phyloP scores from a whole-genome alignment of 306 rosid species.

The Lathyrus tuberosus region DNA sequence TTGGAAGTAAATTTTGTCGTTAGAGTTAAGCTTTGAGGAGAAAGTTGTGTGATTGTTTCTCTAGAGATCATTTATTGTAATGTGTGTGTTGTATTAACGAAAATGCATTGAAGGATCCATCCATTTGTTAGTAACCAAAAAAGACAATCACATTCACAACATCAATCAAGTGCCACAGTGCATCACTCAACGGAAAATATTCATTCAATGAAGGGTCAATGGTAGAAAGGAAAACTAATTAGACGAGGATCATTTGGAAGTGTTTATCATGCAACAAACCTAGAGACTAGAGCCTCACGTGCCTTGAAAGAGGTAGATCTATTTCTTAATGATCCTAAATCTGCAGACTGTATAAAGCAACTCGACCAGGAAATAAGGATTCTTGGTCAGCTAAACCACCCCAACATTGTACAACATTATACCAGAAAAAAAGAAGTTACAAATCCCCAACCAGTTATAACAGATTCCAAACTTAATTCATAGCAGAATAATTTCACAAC shows the following conservation, averaged over 20 bases:
- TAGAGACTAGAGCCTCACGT: conserved; percentile 88
- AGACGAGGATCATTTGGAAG: conserved; percentile 95
- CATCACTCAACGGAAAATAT: conserved; percentile 49
- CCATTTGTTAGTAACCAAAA: too few species aligned
- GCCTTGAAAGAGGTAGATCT: conserved; percentile 97
- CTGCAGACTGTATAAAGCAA: conserved; percentile 80
- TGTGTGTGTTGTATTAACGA: conserved; percentile 29
- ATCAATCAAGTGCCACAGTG: conserved; percentile 33
- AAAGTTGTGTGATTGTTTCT: conserved; percentile 30
- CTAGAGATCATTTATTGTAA: conserved; percentile 31
- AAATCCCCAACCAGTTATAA: too few species aligned
- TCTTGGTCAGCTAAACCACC: conserved; percentile 74
- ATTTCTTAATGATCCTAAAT: conserved; percentile 88
- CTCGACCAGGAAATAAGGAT: conserved; percentile 92
- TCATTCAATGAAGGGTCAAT: conserved; percentile 67
- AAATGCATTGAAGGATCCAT: conserved; percentile 10
- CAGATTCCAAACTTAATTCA: too few species aligned
- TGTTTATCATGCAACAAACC: conserved; percentile 78
- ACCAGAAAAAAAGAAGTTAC: too few species aligned
- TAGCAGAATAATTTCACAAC: too few species aligned
- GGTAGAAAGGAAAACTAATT: conserved; percentile 91
- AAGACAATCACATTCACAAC: conserved; percentile 42
- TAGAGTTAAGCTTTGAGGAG: conserved; percentile 33
- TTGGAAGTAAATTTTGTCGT: too few species aligned
- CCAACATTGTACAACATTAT: conserved; percentile 84